These are phyloP conservation scores for Acacia confusa DNA, from an alignment of 306 rosid species.

Conservation along the genomic window DNA sequence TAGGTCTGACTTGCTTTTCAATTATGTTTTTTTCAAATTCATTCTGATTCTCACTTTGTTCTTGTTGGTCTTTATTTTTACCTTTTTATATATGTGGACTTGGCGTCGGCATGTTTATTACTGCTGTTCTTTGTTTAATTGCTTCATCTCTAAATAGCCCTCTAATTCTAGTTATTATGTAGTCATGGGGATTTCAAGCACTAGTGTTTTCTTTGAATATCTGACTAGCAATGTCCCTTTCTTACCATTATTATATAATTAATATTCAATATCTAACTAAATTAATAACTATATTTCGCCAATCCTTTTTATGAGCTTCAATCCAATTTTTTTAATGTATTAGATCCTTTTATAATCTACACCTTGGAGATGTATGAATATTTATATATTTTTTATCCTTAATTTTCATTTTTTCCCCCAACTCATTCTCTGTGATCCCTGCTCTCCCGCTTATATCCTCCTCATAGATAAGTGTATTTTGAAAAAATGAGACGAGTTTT, in stretches of 20 bases:
- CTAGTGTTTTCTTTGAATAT: background rate
- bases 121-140: background rate
- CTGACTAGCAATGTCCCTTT: background rate
- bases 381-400: too few species aligned
- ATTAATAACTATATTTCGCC: background rate
- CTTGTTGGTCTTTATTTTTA: background rate
- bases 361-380: too few species aligned
- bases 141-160: background rate
- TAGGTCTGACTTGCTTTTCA: background rate
- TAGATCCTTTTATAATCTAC: too few species aligned
- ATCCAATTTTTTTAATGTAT: too few species aligned
- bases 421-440: too few species aligned
- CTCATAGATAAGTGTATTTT: too few species aligned
- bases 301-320: too few species aligned
- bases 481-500: too few species aligned
- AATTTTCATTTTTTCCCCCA: too few species aligned
- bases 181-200: background rate
- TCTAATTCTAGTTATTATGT: background rate
- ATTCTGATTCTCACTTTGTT: background rate
- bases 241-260: background rate
- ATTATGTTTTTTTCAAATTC: slow-evolving; percentile 6
- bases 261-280: background rate
- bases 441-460: too few species aligned
- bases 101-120: background rate
- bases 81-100: background rate